Base-by-base conservation (phyloP, 257 asterid genomes). In the Gardenia jasminoides region DNA sequence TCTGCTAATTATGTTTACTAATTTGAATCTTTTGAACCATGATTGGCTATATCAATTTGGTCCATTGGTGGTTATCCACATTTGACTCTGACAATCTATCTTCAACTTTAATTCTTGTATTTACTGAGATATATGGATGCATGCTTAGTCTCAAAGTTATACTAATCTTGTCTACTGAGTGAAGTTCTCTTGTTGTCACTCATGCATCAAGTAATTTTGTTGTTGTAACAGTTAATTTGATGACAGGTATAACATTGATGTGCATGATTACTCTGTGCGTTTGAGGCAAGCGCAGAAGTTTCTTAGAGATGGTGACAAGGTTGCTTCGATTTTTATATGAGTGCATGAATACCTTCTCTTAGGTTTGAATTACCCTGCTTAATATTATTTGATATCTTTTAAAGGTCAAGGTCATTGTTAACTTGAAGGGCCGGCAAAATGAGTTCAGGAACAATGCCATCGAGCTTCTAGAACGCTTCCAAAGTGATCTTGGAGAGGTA, bases 221-320 rank as follows among this genome's bases (percentile, higher is more conserved):
- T 64, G 62, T 69, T 12, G 56, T 81, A 65, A 74, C 64, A 36
- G 74, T 67, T 62, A 75, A 78, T 66, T 44, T 78, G 24, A 58
- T 86, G 87, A 85, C 99, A 96, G 99, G 71, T 96, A 89, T 79
- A 96, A 93, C 81, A 96, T 96, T 75, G 99, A 93, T 74, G 92
- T 86, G 71, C 99, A 96, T 77, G 99, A 96, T 90, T 96, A 96
- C 79, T 80, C 96, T 11, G 99, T 96, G 82, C 98, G 97, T 47
- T 81, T 96, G 94, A 92, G 74, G 88, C 96, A 98, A 36, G 99
- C 99, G 46, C 91, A 87, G 88, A 96, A 82, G 81, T 96, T 96
- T 81, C 86, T 93, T 87, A 90, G 87, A 80, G 96, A 92, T 62
- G 99, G 99, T 41, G 98, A 96, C 80, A 96, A 92, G 98, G 99